These are phyloP conservation scores for Euphrasia arctica DNA, from an alignment of 305 asterid species.

Conservation along the genomic window DNA sequence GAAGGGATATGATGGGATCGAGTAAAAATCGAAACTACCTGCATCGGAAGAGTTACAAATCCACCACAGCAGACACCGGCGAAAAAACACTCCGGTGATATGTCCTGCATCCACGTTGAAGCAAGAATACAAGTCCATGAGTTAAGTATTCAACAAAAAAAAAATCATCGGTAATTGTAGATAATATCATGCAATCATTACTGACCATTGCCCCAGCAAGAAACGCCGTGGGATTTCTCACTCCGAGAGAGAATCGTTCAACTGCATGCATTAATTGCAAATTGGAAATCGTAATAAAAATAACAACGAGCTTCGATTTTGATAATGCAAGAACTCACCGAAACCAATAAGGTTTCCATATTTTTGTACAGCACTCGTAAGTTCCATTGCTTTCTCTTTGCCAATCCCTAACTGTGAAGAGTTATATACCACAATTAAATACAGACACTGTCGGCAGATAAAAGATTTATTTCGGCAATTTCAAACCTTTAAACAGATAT, in stretches of 20 bases:
- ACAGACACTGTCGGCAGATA: conserved; percentile 4
- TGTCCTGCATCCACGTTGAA: conserved; percentile 45
- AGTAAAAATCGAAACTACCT: conserved; percentile 38
- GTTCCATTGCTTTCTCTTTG: conserved; percentile 64
- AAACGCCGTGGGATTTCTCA: conserved; percentile 87
- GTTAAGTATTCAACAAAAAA: not conserved
- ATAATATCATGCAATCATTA: conserved; percentile 21
- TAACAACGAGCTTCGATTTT: too few relatives aligned
- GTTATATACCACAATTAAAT: conserved; percentile 22
- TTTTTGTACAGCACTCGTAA: conserved; percentile 50
- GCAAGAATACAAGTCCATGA: conserved; percentile 13
- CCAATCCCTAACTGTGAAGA: conserved; percentile 61
- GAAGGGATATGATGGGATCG: too few relatives aligned
- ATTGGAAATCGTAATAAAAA: too few relatives aligned
- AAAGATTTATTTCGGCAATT: conserved; percentile 18
- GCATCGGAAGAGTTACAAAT: conserved; percentile 75
- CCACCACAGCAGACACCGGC: conserved; percentile 96
- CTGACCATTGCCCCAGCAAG: conserved; percentile 89
- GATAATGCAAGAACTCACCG: conserved; percentile 49
- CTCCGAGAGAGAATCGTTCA: conserved; percentile 86
- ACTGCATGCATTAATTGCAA: conserved; percentile 45
- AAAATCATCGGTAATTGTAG: not conserved
- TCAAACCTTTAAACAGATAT: conserved; percentile 73
- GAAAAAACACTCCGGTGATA: conserved; percentile 84
- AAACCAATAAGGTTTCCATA: conserved; percentile 86